Conservation (phyloP, 208 protist genomes). For the Leishmania mexicana region DNA sequence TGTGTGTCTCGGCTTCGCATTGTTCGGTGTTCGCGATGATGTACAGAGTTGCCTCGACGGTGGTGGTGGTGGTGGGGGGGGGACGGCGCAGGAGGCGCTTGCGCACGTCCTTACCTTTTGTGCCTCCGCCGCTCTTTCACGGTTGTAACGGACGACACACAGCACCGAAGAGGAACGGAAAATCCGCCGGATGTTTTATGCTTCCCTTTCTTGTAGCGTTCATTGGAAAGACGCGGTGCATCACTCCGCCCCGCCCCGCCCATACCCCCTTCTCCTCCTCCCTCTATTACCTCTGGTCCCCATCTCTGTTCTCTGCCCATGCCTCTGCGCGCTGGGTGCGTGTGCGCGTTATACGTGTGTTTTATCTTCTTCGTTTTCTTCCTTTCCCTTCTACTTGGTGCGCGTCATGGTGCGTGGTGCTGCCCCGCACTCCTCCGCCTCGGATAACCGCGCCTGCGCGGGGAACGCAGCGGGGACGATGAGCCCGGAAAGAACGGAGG, state of each 20-base stretch:
- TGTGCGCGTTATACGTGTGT: background rate
- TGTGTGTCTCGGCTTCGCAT: background rate
- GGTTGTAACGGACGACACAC: background rate
- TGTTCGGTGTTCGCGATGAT: background rate
- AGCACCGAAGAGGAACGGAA: too few relatives aligned
- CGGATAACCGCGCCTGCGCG: too few relatives aligned
- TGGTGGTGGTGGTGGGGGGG: background rate
- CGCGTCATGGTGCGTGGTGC: too few relatives aligned
- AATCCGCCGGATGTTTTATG: background rate
- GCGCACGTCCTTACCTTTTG: background rate
- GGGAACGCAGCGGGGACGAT: too few relatives aligned
- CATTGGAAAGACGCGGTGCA: background rate
- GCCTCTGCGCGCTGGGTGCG: background rate
- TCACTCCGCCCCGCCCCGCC: background rate
- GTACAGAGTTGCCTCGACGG: background rate
- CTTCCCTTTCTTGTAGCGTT: background rate
- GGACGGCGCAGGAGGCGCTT: background rate
- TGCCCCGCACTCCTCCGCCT: too few relatives aligned
- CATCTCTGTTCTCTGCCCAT: background rate
- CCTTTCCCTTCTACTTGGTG: background rate
- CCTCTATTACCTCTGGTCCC: background rate
- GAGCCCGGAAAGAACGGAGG: too few relatives aligned
- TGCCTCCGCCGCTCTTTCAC: background rate
- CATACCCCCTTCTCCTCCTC: background rate
- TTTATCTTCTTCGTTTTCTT: background rate